Evolutionary conservation across 352 stramenopile species (phyloP), one percentile per base, ranked within the genome.

Genomic region (Pythium sukuiense): DNA sequence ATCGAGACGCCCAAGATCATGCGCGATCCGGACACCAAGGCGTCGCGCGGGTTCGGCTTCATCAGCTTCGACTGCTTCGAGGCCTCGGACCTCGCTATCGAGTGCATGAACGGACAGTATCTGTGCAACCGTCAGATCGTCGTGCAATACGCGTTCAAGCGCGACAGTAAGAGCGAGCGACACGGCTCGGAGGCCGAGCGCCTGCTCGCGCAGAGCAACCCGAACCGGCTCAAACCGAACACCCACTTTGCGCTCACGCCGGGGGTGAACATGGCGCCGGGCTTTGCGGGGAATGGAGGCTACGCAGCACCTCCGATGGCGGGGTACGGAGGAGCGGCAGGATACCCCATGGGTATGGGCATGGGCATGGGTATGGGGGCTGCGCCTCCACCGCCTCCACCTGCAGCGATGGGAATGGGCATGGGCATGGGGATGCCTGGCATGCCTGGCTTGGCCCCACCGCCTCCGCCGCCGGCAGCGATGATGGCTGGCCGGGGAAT

Each of bases 91-190:
- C 81, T 98, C 20, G 98, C 97, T 13, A 99, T 99, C 73, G 97
- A 99, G 76, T 99, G 95, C 76, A 99, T 99, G 98, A 96, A 99
- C 79, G 93, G 93, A 53, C 97, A 99, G 78, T 99, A 96, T 74
- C 77, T 99, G 49, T 98, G 95, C 74, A 99, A 99, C 74, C 81
- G 97, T 7, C 95, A 98, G 71, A 98, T 99, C 68, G 85, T 97
- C 37, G 97, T 99, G 11, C 94, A 99, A 76, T 99, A 99, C 81
- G 97, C 97, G 11, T 99, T 98, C 79, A 99, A 99, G 81, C 99
- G 99, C 71, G 96, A 98, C 69, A 96, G 87, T 50, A 81, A 95
- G 45, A 90, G 93, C 37, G 95, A 98, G 67, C 80, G 95, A 26
- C 95, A 98, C 68, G 95, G 95, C 16, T 96, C 91, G 1, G 83